A percentile compares a stretch with the other conserved stretches of the same genome.
These are phyloP conservation scores for Lycium barbarum DNA, from an alignment of 257 asterid species.

Conservation along the genomic window DNA sequence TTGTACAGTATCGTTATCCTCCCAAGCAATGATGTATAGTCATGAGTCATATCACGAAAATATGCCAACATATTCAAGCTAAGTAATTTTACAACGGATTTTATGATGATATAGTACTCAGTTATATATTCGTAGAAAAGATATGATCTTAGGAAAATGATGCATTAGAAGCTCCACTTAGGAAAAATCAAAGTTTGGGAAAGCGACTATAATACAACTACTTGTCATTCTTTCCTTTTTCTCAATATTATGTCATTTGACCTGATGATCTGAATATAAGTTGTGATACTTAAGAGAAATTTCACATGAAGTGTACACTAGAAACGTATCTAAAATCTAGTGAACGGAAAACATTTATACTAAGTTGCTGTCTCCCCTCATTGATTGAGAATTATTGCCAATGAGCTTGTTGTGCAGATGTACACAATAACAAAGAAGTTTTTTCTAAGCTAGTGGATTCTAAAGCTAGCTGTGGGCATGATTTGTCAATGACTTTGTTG, in stretches of 20 bases:
- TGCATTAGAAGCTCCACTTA: not conserved
- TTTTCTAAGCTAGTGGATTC: conserved; percentile 20
- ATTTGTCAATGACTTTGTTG: not conserved
- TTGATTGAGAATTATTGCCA: conserved; percentile 13
- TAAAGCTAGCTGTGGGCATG: conserved; percentile 9
- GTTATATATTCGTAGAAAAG: not conserved
- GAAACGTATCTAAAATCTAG: not conserved
- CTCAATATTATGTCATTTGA: not conserved
- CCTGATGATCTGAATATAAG: not conserved
- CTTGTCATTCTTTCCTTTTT: not conserved
- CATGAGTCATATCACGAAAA: conserved; percentile 20
- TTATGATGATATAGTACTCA: not conserved
- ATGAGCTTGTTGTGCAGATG: not conserved
- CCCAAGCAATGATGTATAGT: conserved; percentile 8
- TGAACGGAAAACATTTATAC: not conserved
- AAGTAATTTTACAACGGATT: not conserved
- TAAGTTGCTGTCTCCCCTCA: not conserved
- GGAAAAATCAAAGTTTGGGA: not conserved
- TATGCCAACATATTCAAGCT: not conserved
- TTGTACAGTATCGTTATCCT: conserved; percentile 14
- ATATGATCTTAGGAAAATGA: not conserved
- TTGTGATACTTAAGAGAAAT: not conserved
- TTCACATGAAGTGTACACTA: not conserved
- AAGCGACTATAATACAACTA: not conserved
- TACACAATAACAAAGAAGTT: not conserved